Evolutionary conservation across 495 filamentous ascomycete species (phyloP).

Genomic region (Hypoxylon intermedium): DNA sequence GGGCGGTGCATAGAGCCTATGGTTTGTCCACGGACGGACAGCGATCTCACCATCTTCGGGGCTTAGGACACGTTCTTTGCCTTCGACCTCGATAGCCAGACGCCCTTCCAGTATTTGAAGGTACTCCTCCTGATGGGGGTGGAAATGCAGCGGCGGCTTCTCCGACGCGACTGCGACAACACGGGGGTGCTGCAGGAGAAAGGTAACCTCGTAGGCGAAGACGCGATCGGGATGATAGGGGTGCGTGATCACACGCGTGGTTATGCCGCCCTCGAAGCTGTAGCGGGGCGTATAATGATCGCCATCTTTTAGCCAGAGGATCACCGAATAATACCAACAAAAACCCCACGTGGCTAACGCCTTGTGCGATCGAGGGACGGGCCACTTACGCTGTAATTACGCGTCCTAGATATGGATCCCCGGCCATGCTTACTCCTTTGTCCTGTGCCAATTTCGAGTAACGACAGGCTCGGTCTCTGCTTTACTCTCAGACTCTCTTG

Average conservation of each 20-base stretch:
- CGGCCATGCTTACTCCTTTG: conserved; percentile 12
- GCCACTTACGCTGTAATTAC: conserved; percentile 35
- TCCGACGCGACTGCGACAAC: conserved; percentile 37
- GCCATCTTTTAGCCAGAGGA: conserved; percentile 13
- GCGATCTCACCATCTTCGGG: conserved; percentile 45
- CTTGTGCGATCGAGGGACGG: neutral
- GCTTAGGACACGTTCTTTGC: conserved; percentile 41
- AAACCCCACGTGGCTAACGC: conserved; percentile 6
- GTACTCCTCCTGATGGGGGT: conserved; percentile 55
- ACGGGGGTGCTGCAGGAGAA: conserved; percentile 45
- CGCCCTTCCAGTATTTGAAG: conserved; percentile 48
- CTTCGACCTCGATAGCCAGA: conserved; percentile 48
- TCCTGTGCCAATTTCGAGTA: neutral
- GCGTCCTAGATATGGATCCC: conserved; percentile 31
- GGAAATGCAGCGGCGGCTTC: conserved; percentile 58
- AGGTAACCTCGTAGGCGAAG: conserved; percentile 51
- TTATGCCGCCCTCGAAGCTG: conserved; percentile 45
- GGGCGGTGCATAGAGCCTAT: conserved; percentile 48
- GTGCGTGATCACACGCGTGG: conserved; percentile 36
- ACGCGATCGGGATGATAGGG: conserved; percentile 38
- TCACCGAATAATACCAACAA: neutral
- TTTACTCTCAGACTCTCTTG: neutral
- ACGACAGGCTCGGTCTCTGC: neutral
- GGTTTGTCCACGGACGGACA: conserved; percentile 48
- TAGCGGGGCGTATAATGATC: conserved; percentile 22